phyloP scores from a whole-genome alignment of 129 eudicot genomes.

The Heracleum sosnowskyi region DNA sequence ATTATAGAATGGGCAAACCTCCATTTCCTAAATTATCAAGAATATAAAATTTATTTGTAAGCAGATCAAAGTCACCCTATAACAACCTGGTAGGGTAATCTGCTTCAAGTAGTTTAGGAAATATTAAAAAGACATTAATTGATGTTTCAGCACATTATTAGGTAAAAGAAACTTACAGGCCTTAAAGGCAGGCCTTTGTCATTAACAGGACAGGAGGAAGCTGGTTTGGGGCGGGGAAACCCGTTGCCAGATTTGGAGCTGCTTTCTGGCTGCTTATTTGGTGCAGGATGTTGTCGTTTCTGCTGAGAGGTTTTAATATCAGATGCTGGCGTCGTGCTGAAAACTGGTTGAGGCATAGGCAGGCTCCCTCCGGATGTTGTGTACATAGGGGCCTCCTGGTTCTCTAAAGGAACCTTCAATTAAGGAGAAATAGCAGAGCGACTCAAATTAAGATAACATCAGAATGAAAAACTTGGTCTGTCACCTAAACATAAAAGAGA shows the following conservation, averaged over 20 bases:
- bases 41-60: no score
- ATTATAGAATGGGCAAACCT: no score
- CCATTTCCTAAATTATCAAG: no score
- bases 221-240: conserved; percentile 78
- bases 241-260: conserved; percentile 51
- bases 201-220: conserved; percentile 36
- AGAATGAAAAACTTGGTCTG: no score
- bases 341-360: conserved; percentile 68
- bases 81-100: no score
- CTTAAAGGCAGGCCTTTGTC: conserved; percentile 86
- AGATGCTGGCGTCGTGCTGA: conserved; percentile 36
- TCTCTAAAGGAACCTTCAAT: conserved; percentile 17
- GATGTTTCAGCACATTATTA: not conserved
- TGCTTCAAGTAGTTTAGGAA: not conserved
- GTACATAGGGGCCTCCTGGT: conserved; percentile 39
- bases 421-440: not conserved
- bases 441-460: not conserved
- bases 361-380: conserved; percentile 45
- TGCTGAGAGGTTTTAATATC: conserved; percentile 37
- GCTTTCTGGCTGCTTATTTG: conserved; percentile 85
- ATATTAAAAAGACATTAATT: no score
- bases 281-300: conserved; percentile 59
- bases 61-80: no score
- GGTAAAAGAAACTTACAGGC: conserved; percentile 61
- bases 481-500: no score